Evolutionary conservation across 2,329 filamentous ascomycete genomes (phyloP).

Genomic region (Colletotrichum melonis): DNA sequence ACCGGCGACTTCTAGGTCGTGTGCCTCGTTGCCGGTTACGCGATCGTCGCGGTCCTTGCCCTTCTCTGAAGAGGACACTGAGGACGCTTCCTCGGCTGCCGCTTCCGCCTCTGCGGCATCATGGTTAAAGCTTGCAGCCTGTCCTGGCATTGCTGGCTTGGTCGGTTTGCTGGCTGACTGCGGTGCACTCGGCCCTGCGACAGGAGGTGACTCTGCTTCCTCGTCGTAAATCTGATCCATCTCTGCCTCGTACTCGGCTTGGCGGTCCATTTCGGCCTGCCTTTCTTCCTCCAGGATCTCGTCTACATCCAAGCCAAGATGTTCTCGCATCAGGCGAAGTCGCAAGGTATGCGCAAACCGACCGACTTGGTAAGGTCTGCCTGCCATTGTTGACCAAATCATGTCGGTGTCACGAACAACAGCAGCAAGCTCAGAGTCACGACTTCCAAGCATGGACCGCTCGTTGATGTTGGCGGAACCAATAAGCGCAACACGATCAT

Average conservation of each 20-base stretch:
- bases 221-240: slow-evolving; percentile 73
- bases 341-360: slow-evolving; percentile 93
- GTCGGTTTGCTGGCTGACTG: not conserved
- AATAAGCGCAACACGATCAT: slow-evolving; percentile 92
- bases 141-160: slow-evolving; percentile 15
- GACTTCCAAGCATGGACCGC: slow-evolving; percentile 89
- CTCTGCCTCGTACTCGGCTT: slow-evolving; percentile 64
- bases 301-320: slow-evolving; percentile 95
- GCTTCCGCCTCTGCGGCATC: slow-evolving; percentile 65
- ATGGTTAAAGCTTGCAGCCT: slow-evolving; percentile 76
- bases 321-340: slow-evolving; percentile 94
- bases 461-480: slow-evolving; percentile 99
- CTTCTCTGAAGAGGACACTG: slow-evolving; percentile 45
- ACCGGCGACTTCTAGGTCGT: slow-evolving; percentile 82
- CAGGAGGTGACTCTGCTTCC: slow-evolving; percentile 46
- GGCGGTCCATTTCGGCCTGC: slow-evolving; percentile 72
- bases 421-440: slow-evolving; percentile 92
- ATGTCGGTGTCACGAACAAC: slow-evolving; percentile 94
- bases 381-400: slow-evolving; percentile 91
- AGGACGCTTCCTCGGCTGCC: slow-evolving; percentile 55
- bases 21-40: slow-evolving; percentile 70
- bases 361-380: slow-evolving; percentile 88
- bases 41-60: slow-evolving; percentile 42
- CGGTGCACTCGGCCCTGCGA: slow-evolving; percentile 21
- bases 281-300: slow-evolving; percentile 85